Evolutionary conservation across 371 early-diverging fungal species (phyloP), one percentile per base, ranked within the genome.

Genomic region (Rozella allomycis): DNA sequence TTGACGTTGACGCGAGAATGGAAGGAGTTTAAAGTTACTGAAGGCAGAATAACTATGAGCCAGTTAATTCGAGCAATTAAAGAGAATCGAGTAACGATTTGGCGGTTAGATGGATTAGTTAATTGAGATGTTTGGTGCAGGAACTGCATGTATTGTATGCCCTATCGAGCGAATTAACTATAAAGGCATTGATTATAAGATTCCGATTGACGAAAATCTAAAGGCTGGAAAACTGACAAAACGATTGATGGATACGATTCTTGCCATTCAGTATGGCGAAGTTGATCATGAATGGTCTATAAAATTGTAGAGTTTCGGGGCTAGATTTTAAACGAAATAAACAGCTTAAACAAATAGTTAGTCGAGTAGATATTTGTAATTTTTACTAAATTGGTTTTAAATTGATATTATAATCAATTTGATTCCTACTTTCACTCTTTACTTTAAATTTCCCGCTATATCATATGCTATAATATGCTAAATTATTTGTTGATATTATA

Each of bases 241-340:
- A 48, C 59, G 77, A 25, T 59, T 93, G 47, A 75, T 74, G 39
- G 74, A 85, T 35, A 66, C 77, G 29, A 76, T 93, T 34, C 60
- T 81, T 61, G 77, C 73, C 23, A 86, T 90, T 45, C 94, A 93
- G 65, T 86, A 88, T 40, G 91, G 81, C 38, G 80, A 81, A 40
- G 63, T 70, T 22, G 61, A 69, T 28, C 52, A 51, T 36, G 41
- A 50, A 42, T 63, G 60, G 59, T n/a, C n/a, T n/a, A n/a, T n/a
- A n/a, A n/a, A n/a, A n/a, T n/a, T n/a, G n/a, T n/a, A n/a, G n/a
- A n/a, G n/a, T n/a, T n/a, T n/a, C n/a, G n/a, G n/a, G n/a, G n/a
- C n/a, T n/a, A n/a, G n/a, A n/a, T n/a, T n/a, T n/a, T n/a, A n/a
- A n/a, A n/a, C n/a, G n/a, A n/a, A n/a, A n/a, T n/a, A n/a, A n/a